A percentile compares a stretch with the other conserved stretches of the same genome.
phyloP scores from a whole-genome alignment of 2,329 filamentous ascomycete genomes.

The Metarhizium anisopliae region DNA sequence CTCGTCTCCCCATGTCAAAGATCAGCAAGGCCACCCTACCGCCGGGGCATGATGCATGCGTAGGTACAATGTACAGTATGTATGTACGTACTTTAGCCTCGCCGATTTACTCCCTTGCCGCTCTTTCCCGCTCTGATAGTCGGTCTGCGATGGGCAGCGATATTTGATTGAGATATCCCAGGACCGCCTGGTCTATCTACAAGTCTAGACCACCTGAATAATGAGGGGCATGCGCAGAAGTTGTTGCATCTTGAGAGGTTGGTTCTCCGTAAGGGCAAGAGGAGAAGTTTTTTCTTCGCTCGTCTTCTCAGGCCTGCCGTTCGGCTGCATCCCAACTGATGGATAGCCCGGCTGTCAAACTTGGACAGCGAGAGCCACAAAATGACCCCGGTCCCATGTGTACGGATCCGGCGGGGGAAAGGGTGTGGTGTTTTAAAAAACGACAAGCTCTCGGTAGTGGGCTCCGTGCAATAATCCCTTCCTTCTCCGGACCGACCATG shows the following conservation, averaged over 20 bases:
- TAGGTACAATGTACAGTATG: not conserved
- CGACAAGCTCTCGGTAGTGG: not conserved
- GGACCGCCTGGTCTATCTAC: too few relatives aligned
- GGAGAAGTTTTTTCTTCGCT: too few relatives aligned
- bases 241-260: not conserved
- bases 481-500: not conserved
- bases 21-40: not conserved
- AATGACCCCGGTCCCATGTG: not conserved
- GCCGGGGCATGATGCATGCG: not conserved
- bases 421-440: not conserved
- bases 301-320: too few relatives aligned
- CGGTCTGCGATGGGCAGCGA: not conserved
- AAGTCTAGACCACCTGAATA: not conserved
- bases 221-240: too few relatives aligned
- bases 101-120: too few relatives aligned
- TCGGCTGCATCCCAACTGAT: too few relatives aligned
- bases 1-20: not conserved
- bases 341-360: not conserved
- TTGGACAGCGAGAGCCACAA: not conserved
- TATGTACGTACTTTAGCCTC: too few relatives aligned
- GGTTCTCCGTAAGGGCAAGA: not conserved
- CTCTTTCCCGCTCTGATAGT: not conserved
- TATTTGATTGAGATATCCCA: not conserved
- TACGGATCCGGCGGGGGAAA: not conserved
- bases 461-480: not conserved